Evolutionary conservation across 2,329 filamentous ascomycete genomes (phyloP).

Genomic region (Colletotrichum aenigma): DNA sequence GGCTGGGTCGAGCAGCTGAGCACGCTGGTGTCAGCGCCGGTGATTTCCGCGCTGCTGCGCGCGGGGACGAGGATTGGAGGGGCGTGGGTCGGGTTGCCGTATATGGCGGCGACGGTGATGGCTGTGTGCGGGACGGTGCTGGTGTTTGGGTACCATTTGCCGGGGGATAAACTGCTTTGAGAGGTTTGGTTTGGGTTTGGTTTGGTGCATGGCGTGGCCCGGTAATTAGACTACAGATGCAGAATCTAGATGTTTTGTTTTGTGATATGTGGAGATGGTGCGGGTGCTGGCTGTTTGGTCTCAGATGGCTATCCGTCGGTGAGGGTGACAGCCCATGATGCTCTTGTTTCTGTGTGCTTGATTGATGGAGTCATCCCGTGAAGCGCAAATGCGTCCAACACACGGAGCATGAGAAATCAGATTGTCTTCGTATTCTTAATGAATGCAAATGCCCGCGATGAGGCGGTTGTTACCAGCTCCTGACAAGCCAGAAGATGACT

Average conservation of each 20-base stretch:
- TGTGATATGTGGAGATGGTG: not conserved
- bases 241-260: not conserved
- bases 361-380: not conserved
- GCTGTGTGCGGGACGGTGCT: constrained; percentile 31
- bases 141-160: constrained; percentile 33
- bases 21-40: constrained; percentile 48
- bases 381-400: not conserved
- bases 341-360: too few species aligned
- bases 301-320: not conserved
- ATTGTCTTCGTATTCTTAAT: not conserved
- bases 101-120: constrained; percentile 39
- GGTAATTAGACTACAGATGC: not conserved
- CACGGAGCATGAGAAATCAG: not conserved
- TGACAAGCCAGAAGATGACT: not conserved
- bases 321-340: not conserved
- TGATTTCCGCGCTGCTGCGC: constrained; percentile 50
- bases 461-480: not conserved
- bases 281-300: not conserved
- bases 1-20: constrained; percentile 54
- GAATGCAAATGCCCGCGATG: not conserved
- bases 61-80: constrained; percentile 51
- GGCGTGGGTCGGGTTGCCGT: constrained; percentile 54
- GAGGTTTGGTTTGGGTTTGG: not conserved
- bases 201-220: not conserved
- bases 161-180: constrained; percentile 13